phyloP scores from a whole-genome alignment of 106 monocot species.

The Dioscorea alata region DNA sequence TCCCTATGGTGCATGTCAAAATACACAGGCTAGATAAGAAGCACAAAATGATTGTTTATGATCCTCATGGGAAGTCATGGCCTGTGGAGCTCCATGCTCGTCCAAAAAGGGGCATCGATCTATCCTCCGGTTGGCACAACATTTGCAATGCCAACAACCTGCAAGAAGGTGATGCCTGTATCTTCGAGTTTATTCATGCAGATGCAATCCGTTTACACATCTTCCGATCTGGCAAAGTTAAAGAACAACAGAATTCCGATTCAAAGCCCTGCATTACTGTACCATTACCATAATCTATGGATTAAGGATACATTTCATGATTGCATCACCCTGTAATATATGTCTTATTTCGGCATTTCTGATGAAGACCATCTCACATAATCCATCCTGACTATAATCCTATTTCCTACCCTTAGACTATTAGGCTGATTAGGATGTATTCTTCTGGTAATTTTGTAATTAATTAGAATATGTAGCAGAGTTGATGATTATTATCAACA shows the following conservation, averaged over 20 bases:
- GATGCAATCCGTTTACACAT: neutral
- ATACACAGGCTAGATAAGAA: neutral
- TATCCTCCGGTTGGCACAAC: neutral
- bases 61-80: constrained; percentile 1
- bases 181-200: neutral
- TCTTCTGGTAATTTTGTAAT: too few relatives aligned
- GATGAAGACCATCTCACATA: too few relatives aligned
- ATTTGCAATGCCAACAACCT: neutral
- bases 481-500: too few relatives aligned
- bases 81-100: neutral
- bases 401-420: too few relatives aligned
- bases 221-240: neutral
- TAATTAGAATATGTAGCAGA: too few relatives aligned
- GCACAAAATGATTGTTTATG: neutral
- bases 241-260: neutral
- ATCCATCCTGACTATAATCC: too few relatives aligned
- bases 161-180: neutral
- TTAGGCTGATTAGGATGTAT: too few relatives aligned
- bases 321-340: too few relatives aligned
- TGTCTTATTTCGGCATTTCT: too few relatives aligned
- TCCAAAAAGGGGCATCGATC: neutral
- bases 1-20: neutral
- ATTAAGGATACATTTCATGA: too few relatives aligned
- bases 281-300: too few relatives aligned
- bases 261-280: neutral